Conservation (phyloP, 2,329 filamentous ascomycete species). For the Scytalidium lignicola region DNA sequence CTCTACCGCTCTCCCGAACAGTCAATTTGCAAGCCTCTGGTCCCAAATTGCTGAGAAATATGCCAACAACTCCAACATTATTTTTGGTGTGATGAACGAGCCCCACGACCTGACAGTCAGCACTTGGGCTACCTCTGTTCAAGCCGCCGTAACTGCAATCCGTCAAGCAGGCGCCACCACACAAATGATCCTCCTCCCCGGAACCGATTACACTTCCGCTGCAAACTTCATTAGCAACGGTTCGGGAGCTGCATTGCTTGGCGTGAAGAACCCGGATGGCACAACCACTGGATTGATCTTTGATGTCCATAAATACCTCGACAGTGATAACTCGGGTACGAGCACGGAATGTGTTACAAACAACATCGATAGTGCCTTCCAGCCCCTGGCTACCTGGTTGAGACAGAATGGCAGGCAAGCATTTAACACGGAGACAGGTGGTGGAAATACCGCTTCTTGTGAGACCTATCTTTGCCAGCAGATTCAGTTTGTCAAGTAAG, state of each 20-base stretch:
- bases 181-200: slow-evolving; percentile 58
- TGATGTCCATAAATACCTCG: slow-evolving; percentile 58
- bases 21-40: slow-evolving; percentile 55
- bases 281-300: slow-evolving; percentile 50
- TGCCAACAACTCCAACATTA: slow-evolving; percentile 44
- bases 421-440: slow-evolving; percentile 49
- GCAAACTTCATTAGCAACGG: slow-evolving; percentile 42
- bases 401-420: slow-evolving; percentile 42
- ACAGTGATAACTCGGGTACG: slow-evolving; percentile 51
- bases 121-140: slow-evolving; percentile 55
- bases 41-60: slow-evolving; percentile 53
- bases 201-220: slow-evolving; percentile 53
- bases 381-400: slow-evolving; percentile 41
- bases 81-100: slow-evolving; percentile 67
- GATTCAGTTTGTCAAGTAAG: slow-evolving; percentile 27
- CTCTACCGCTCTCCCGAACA: slow-evolving; percentile 38
- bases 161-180: slow-evolving; percentile 55
- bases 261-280: slow-evolving; percentile 54
- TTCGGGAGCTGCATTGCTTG: slow-evolving; percentile 45
- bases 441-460: slow-evolving; percentile 27
- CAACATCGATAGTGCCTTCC: slow-evolving; percentile 42
- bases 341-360: slow-evolving; percentile 47
- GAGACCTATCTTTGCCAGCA: slow-evolving; percentile 28
- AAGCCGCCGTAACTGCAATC: slow-evolving; percentile 60
- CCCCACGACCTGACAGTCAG: slow-evolving; percentile 52